A percentile compares a stretch with the other conserved stretches of the same genome.
phyloP scores from a whole-genome alignment of 2,329 filamentous ascomycete genomes.

The Leptographium wingfieldii region DNA sequence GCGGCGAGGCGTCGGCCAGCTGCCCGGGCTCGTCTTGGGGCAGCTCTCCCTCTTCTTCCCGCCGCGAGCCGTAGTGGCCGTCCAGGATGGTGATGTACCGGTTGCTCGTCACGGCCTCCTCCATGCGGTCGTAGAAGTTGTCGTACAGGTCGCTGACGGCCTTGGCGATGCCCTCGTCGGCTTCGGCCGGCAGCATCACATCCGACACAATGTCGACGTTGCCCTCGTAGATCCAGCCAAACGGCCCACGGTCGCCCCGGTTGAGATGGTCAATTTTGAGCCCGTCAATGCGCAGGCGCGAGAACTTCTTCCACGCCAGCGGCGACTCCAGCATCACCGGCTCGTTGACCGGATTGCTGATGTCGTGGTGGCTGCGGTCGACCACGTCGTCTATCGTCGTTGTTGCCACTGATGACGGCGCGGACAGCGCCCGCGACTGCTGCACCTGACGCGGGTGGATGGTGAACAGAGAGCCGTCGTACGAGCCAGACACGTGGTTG shows the following conservation, averaged over 20 bases:
- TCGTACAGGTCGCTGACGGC: constrained; percentile 98
- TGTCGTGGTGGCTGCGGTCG: constrained; percentile 50
- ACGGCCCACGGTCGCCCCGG: constrained; percentile 80
- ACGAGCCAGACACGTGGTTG: constrained; percentile 91
- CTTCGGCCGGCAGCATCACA: constrained; percentile 83
- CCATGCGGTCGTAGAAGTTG: constrained; percentile 88
- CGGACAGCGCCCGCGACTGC: constrained; percentile 2
- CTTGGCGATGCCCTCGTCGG: constrained; percentile 79
- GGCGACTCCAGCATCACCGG: constrained; percentile 6
- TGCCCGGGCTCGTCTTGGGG: neutral
- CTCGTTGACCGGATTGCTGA: constrained; percentile 17
- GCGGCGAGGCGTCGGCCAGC: constrained; percentile 37
- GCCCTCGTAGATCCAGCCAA: constrained; percentile 96
- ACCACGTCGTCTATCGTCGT: constrained; percentile 35
- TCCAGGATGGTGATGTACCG: constrained; percentile 49
- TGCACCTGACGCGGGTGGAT: constrained; percentile 91
- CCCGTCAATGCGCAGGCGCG: constrained; percentile 79
- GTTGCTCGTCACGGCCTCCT: constrained; percentile 78
- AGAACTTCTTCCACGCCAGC: constrained; percentile 84
- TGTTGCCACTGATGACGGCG: constrained; percentile 39
- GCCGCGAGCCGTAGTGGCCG: constrained; percentile 18
- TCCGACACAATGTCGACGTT: constrained; percentile 95
- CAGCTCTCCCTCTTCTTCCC: neutral
- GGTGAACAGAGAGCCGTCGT: constrained; percentile 90
- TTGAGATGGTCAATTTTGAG: constrained; percentile 95